Conservation (phyloP, 345 rosid genomes). For the Raphanus raphanistrum region DNA sequence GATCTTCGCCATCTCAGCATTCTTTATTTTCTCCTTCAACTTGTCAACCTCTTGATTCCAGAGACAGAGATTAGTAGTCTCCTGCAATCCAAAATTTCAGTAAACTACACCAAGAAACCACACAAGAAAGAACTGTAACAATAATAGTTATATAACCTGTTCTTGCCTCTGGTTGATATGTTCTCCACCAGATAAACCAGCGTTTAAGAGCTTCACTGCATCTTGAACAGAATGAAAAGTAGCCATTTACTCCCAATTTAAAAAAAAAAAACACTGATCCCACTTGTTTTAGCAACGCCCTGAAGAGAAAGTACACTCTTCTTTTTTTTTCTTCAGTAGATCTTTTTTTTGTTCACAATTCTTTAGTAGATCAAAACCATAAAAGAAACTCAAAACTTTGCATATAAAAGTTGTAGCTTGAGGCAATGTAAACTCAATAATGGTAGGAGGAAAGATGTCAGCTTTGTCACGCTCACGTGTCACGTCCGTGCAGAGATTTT, state of each 20-base stretch:
- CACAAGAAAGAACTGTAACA: slow-evolving; percentile 20
- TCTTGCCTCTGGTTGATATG: slow-evolving; percentile 54
- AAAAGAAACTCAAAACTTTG: not conserved
- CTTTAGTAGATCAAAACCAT: not conserved
- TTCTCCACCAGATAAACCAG: slow-evolving; percentile 71
- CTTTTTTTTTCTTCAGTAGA: not conserved
- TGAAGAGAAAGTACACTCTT: slow-evolving; percentile 10
- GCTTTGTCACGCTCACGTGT: slow-evolving; percentile 32
- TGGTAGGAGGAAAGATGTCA: slow-evolving; percentile 24
- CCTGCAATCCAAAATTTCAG: slow-evolving; percentile 35
- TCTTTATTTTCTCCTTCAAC: slow-evolving; percentile 63
- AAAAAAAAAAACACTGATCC: slow-evolving; percentile 14
- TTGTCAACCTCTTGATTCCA: slow-evolving; percentile 49
- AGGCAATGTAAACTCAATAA: slow-evolving; percentile 15
- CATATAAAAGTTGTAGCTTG: slow-evolving; percentile 1
- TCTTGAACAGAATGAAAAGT: slow-evolving; percentile 89
- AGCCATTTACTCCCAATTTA: slow-evolving; percentile 47
- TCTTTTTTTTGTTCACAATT: too few species aligned
- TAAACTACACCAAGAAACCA: not conserved
- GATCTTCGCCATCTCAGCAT: slow-evolving; percentile 64
- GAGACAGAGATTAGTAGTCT: slow-evolving; percentile 71
- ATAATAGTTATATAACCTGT: slow-evolving; percentile 24
- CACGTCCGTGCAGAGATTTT: slow-evolving; percentile 26
- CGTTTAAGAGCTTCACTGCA: slow-evolving; percentile 81
- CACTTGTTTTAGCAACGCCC: not conserved